phyloP scores from a whole-genome alignment of 2,329 filamentous ascomycete genomes.

The Talaromyces albobiverticillius region DNA sequence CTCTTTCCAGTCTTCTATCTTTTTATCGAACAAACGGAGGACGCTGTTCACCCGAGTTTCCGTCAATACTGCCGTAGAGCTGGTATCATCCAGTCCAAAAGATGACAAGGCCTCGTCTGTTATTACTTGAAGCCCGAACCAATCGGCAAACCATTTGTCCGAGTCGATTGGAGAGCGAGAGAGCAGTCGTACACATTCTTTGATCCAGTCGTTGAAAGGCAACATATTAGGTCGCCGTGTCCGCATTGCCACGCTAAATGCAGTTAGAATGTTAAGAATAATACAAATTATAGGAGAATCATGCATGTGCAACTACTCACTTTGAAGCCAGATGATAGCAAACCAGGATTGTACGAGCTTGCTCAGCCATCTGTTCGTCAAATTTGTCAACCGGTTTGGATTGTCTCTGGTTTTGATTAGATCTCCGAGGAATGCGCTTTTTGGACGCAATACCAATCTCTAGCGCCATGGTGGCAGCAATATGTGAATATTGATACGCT shows the following conservation, averaged over 20 bases:
- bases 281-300: constrained; percentile 10
- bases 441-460: constrained; percentile 41
- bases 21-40: constrained; percentile 34
- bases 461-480: constrained; percentile 51
- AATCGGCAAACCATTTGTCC: constrained; percentile 30
- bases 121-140: constrained; percentile 34
- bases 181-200: constrained; percentile 30
- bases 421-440: constrained; percentile 23
- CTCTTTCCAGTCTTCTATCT: constrained; percentile 33
- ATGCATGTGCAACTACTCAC: constrained; percentile 18
- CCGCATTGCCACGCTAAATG: constrained; percentile 33
- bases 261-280: constrained; percentile 2
- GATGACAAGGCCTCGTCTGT: constrained; percentile 34
- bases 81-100: constrained; percentile 35
- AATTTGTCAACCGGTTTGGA: constrained; percentile 12
- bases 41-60: constrained; percentile 34
- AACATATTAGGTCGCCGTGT: constrained; percentile 34
- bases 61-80: constrained; percentile 27
- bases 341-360: constrained; percentile 30
- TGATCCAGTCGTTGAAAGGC: constrained; percentile 35
- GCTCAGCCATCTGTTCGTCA: constrained; percentile 32
- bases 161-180: constrained; percentile 27
- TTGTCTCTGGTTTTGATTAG: constrained; percentile 16
- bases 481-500: constrained; percentile 52
- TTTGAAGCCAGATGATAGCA: constrained; percentile 35